Conservation (phyloP, 2,329 filamentous ascomycete species). For the Sphaerostilbella broomeana region DNA sequence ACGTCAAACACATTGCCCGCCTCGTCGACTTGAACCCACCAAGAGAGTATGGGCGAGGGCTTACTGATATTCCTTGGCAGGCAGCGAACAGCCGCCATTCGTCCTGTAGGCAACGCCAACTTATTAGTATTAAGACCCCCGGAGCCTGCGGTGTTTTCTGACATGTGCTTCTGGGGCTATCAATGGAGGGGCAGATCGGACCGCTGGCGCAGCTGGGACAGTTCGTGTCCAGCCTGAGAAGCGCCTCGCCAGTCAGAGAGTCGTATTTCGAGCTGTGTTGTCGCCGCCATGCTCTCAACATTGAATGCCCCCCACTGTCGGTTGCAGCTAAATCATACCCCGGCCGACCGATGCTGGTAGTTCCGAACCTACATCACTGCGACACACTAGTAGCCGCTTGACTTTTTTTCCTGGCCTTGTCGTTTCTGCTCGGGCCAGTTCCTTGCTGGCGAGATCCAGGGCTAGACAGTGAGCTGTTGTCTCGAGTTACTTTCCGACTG, state of each 20-base stretch:
- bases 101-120: no score
- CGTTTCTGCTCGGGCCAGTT: conserved; percentile 11
- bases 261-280: conserved; percentile 6
- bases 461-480: conserved; percentile 10
- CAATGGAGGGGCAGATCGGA: conserved; percentile 19
- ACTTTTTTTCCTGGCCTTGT: conserved; percentile 5
- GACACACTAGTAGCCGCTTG: conserved; percentile 13
- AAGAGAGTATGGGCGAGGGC: no score
- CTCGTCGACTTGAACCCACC: no score
- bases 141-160: conserved; percentile 20
- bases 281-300: conserved; percentile 5
- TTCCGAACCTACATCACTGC: conserved; percentile 6
- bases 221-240: conserved; percentile 4
- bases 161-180: conserved; percentile 20
- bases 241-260: conserved; percentile 10
- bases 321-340: conserved; percentile 12
- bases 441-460: conserved; percentile 11
- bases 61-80: no score
- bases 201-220: conserved; percentile 10
- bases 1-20: no score
- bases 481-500: conserved; percentile 1
- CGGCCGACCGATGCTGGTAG: conserved; percentile 9
- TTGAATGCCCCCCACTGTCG: conserved; percentile 18
- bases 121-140: no score
- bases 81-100: no score